Percentiles rank a stretch among this genome's conserved stretches.
These are phyloP conservation scores for Astrephomene gubernaculifera DNA, from an alignment of 139 green algal species.

Conservation along the genomic window DNA sequence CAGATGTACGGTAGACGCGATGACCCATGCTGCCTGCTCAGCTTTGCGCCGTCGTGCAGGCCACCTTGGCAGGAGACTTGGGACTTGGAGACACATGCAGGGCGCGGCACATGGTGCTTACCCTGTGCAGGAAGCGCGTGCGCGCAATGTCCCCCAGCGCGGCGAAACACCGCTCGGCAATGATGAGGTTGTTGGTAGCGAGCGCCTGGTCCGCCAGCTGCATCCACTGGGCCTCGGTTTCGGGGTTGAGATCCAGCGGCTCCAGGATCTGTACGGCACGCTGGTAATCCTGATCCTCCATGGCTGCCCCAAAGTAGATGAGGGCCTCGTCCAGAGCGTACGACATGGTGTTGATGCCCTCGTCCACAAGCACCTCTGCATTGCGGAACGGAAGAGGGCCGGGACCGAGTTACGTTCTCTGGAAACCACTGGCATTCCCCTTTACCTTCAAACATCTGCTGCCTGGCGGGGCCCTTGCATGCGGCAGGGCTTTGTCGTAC, in stretches of 20 bases:
- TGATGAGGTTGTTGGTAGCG: slow-evolving; percentile 63
- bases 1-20: too few species aligned
- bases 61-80: too few species aligned
- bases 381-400: too few species aligned
- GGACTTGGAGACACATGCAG: too few species aligned
- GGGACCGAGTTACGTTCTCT: too few species aligned
- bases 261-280: slow-evolving; percentile 73
- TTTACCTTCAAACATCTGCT: too few species aligned
- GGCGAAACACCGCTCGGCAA: slow-evolving; percentile 85
- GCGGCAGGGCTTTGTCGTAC: too few species aligned
- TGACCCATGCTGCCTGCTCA: too few species aligned
- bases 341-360: slow-evolving; percentile 72
- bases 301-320: slow-evolving; percentile 72
- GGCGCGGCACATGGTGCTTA: slow-evolving; percentile 40
- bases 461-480: too few species aligned
- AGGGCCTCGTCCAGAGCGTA: slow-evolving; percentile 84
- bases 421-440: too few species aligned
- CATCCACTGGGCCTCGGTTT: slow-evolving; percentile 87
- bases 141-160: slow-evolving; percentile 77
- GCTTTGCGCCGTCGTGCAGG: too few species aligned
- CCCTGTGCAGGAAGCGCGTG: slow-evolving; percentile 75
- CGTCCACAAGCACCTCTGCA: slow-evolving; percentile 81
- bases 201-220: slow-evolving; percentile 66
- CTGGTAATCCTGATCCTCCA: slow-evolving; percentile 75
- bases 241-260: slow-evolving; percentile 77